Evolutionary conservation across 768 basidiomycete genomes (phyloP), one percentile per base, ranked within the genome.

Genomic region (Nidularia sp.): DNA sequence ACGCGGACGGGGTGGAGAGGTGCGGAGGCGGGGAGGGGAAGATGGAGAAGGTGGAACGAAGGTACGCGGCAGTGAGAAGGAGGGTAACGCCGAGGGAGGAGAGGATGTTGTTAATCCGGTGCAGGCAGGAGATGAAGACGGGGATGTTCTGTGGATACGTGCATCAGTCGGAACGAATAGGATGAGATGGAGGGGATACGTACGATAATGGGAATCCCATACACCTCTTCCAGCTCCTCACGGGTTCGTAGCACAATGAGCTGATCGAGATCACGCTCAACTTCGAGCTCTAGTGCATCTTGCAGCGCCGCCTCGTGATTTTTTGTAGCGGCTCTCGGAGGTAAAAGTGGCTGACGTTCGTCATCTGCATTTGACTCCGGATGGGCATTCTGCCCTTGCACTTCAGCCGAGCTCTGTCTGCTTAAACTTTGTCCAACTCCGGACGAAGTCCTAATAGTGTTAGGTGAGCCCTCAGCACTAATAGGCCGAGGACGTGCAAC

Each of bases 201-300:
- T 65, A 90, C 88, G 45, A 93, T 83, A 36, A 86, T 74, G 2
- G 91, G 86, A n/a, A 88, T 66, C 1, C 90, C 90, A 60, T 90
- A 92, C 4, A 90, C 75, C 47, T 83, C 81, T 62, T 92, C 90
- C 36, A 93, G 66, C 53, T 93, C 91, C 61, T 88, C 85, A 41
- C 90, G 72, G 15, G 73, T 76, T 59, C 84, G 85, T 49, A 89
- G 64, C 1, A 75, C 70, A 39, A 89, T 63, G 22, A 93, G 67
- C 62, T 80, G 73, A 29, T 89, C 84, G 34, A 92, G 69, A 62
- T 90, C 86, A 41, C 75, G 70, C 53, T 89, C 84, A 33, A 88
- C 74, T 51, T 79, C 80, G 35, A 58, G 45, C 51, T 67, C 53
- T 10, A 76, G 55, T 2, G 58, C 57, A 52, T 18, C 51, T 50